These are phyloP conservation scores for Xylariaceae sp. DNA, from an alignment of 2,329 filamentous ascomycete genomes.

Conservation along the genomic window DNA sequence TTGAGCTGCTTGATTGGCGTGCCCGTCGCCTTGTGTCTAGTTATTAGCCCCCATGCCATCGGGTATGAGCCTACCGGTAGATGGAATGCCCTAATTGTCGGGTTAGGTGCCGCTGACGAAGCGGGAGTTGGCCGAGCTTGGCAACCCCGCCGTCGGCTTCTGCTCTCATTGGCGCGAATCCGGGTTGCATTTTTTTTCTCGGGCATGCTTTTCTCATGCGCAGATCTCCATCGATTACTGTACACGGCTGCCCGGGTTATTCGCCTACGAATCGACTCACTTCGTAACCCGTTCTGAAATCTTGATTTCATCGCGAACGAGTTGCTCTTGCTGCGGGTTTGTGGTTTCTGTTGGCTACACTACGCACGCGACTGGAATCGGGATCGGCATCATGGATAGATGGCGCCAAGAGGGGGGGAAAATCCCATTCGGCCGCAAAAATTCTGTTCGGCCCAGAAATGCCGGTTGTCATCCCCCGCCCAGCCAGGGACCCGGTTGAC, in stretches of 20 bases:
- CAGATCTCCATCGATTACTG: no score
- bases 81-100: not conserved
- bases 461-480: not conserved
- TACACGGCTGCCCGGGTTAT: no score
- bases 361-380: not conserved
- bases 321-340: not conserved
- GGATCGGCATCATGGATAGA: no score
- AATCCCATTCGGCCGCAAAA: not conserved
- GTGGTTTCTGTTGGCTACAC: not conserved
- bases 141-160: conserved; percentile 4
- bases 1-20: no score
- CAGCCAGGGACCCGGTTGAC: not conserved
- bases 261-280: no score
- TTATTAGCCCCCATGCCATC: not conserved
- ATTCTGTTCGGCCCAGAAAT: not conserved
- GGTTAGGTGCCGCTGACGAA: not conserved
- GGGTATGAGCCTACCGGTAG: not conserved
- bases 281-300: no score
- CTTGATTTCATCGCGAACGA: no score
- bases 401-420: no score
- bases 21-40: not conserved
- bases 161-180: not conserved
- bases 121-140: conserved; percentile 1
- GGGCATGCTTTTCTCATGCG: not conserved
- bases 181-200: not conserved